Base-by-base conservation (phyloP, 805 yeast genomes). In the Saccharomycopsis lassenensis region DNA sequence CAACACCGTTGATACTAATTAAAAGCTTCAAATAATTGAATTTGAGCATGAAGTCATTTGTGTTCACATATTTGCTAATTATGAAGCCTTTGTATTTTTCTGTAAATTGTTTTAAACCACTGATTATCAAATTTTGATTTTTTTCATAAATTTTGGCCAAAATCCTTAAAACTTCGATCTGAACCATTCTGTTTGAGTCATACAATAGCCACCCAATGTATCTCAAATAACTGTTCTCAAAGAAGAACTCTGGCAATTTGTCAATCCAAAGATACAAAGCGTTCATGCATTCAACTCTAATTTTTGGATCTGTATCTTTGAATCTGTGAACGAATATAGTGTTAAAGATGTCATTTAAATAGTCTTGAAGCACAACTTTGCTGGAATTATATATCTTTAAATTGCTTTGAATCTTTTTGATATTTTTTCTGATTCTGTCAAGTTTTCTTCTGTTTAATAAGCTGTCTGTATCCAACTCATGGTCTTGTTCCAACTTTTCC, bases 171-270 rank as follows among this genome's bases (percentile, higher is more conserved):
- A 75, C 86, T 46, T 81, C 85, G 6, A 63, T 52, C 46, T 94
- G 66, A 1, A 83, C 93, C 3, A 52, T 44, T 7, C 68, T 55
- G 11, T 70, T 66, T 2, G 72, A 61, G 50, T 86, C 95, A n/a
- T 87, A 75, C 28, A 87, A 58, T 23, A 83, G 61, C 93, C 93
- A 81, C 4, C 94, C 94, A 49, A 81, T 67, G 54, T 81, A 83
- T 44, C 86, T 69, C 44, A 85, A 62, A 49, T 75, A 83, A 1
- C 76, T 61, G 8, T 78, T 75, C 42, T 74, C 80, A 45, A 80
- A 68, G 48, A 81, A 85, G 36, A 64, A 58, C 39, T 79, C 86
- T 0, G 94, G 93, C 43, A 69, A 69, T 5, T 58, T 51, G n/a
- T 67, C 63, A 58, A 83, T 80, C 83, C 94, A 81, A 12, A 56